These are phyloP conservation scores for Peltaster fructicola DNA, from an alignment of 2,329 filamentous ascomycete species.

Conservation along the genomic window DNA sequence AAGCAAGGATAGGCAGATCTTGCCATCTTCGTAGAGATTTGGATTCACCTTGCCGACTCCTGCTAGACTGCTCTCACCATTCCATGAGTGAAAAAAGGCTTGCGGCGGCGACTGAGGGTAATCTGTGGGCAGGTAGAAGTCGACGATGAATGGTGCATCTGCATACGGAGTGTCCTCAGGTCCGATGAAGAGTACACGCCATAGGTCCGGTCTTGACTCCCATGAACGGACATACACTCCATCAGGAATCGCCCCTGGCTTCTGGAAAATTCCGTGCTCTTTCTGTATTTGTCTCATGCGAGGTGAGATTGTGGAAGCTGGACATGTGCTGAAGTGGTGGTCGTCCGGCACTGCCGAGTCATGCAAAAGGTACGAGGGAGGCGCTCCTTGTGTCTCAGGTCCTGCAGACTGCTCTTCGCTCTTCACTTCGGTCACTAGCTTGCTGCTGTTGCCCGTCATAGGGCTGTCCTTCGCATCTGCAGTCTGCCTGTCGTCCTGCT, in stretches of 20 bases:
- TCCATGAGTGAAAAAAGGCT: conserved; percentile 43
- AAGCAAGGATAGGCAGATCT: conserved; percentile 41
- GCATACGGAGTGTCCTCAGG: conserved; percentile 43
- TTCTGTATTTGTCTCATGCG: conserved; percentile 35
- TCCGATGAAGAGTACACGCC: conserved; percentile 41
- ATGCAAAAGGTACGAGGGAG: conserved; percentile 17
- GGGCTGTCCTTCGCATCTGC: too few relatives aligned
- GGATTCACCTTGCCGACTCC: conserved; percentile 31
- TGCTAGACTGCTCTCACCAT: conserved; percentile 15
- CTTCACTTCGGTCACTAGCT: too few relatives aligned
- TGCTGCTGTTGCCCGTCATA: too few relatives aligned
- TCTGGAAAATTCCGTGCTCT: conserved; percentile 40
- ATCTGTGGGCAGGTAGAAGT: conserved; percentile 32
- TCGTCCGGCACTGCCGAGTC: conserved; percentile 26
- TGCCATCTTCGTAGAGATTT: conserved; percentile 45
- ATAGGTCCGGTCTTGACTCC: conserved; percentile 39
- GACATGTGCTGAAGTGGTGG: conserved; percentile 23
- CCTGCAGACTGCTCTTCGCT: too few relatives aligned
- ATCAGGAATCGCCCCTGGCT: conserved; percentile 29
- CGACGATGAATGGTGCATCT: conserved; percentile 42
- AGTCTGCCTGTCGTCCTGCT: too few relatives aligned
- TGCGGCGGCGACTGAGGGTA: conserved; percentile 37
- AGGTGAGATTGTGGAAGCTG: conserved; percentile 11
- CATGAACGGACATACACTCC: conserved; percentile 42
- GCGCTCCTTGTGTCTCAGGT: too few relatives aligned